These are phyloP conservation scores for Modicella reniformis DNA, from an alignment of 371 early-diverging fungal genomes.

Conservation along the genomic window DNA sequence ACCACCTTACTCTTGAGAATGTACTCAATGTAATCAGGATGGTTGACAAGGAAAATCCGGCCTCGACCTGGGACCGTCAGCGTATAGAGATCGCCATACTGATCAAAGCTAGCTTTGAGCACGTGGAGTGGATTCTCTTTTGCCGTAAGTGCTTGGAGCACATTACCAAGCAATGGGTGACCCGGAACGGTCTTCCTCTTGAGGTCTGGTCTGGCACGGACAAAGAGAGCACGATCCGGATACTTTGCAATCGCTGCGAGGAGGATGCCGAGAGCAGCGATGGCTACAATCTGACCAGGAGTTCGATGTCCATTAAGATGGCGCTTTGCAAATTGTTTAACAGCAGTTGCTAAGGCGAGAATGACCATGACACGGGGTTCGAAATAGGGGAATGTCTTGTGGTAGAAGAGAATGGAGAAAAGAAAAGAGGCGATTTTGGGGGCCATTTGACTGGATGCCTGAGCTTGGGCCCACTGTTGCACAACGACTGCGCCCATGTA, in stretches of 20 bases:
- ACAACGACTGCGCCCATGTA: neutral
- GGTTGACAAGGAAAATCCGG: conserved; percentile 31
- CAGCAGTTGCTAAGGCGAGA: conserved; percentile 12
- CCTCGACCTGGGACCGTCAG: conserved; percentile 33
- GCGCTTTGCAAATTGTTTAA: conserved; percentile 22
- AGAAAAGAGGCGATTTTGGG: neutral
- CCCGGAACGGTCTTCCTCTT: conserved; percentile 18
- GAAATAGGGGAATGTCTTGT: neutral
- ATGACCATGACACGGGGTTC: conserved; percentile 17
- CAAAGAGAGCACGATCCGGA: conserved; percentile 43
- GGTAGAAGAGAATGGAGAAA: neutral
- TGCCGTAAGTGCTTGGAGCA: conserved; percentile 10
- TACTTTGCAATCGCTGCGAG: conserved; percentile 38
- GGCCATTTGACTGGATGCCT: neutral
- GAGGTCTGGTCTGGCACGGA: conserved; percentile 38
- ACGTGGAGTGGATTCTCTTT: conserved; percentile 11
- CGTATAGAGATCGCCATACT: conserved; percentile 23
- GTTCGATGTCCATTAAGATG: conserved; percentile 25
- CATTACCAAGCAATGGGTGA: conserved; percentile 36
- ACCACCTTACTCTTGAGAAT: conserved; percentile 39
- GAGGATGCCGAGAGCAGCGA: conserved; percentile 23
- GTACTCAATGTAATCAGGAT: conserved; percentile 30
- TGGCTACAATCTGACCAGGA: conserved; percentile 12
- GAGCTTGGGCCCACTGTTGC: neutral
- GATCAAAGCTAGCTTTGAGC: conserved; percentile 9